Base-by-base conservation (phyloP, 2,329 filamentous ascomycete species). In the Pestalotiopsis sp. region DNA sequence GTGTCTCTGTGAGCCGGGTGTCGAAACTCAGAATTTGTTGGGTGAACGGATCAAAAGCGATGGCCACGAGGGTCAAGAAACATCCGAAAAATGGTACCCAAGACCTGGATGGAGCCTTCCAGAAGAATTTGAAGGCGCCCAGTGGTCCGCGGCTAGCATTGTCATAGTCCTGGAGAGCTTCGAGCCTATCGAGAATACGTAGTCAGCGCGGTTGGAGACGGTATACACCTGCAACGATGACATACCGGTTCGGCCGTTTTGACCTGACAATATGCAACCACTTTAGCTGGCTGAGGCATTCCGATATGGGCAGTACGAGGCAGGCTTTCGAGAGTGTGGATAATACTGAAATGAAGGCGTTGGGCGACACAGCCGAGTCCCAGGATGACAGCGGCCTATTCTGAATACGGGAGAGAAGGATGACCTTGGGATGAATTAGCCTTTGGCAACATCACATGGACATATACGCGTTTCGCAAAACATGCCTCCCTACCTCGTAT, bases 251-350 rank as follows among this genome's bases (percentile, higher is more conserved):
- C 4, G 4, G 39, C 20, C 7, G 41, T 23, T 49, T 49, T 14
- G 65, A 66, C n/a, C 41, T 11, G 3, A 60, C 13, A 4, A 66
- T 20, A 20, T 66, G 36, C 20, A 66, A 11, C 65, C 65, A 66
- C 27, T 66, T 66, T 2, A 66, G 38, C 56, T 66, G 65, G 56
- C 65, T 61, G 13, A 66, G 14, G 25, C 65, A 66, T 45, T 66
- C 65, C 2, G 65, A 61, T 25, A 61, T 49, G 6, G 65, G 57
- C 11, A 45, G 23, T 14, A 66, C 41, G 13, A 66, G 56, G 23
- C 13, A 66, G 3, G 65, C 65, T n/a, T 66, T 66, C 1, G 65
- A 61, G 1, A 56, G 31, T 4, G 65, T 66, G 12, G 56, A 61
- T 14, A 66, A 27, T 3, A 66, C 56, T 9, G 65, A 61, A 4